Conservation (phyloP, 176 grass and related monocot species). For the Rhynchospora pubera region DNA sequence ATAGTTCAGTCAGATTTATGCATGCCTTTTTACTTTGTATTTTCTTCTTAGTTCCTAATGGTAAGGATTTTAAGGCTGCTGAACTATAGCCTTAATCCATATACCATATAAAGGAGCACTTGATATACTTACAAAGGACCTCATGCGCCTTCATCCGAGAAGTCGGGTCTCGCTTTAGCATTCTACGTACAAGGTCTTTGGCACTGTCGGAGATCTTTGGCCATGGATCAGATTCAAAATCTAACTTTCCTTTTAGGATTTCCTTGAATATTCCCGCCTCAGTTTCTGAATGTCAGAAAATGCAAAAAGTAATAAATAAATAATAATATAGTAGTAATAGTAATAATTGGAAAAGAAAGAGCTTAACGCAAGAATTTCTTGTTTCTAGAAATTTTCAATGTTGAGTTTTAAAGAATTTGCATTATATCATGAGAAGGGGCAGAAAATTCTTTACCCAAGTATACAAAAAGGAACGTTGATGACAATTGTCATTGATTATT, state of each 20-base stretch:
- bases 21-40: neutral
- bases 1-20: neutral
- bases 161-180: constrained; percentile 71
- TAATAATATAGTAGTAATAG: neutral
- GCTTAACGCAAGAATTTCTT: neutral
- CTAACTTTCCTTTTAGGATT: constrained; percentile 82
- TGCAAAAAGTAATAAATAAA: neutral
- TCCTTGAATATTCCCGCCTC: constrained; percentile 95
- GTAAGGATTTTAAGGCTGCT: neutral
- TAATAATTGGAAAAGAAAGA: neutral
- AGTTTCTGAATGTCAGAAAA: constrained; percentile 47
- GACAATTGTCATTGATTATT: neutral
- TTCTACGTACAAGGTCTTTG: constrained; percentile 88
- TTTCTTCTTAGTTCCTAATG: neutral
- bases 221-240: constrained; percentile 91
- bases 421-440: neutral
- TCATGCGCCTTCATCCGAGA: constrained; percentile 80
- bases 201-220: constrained; percentile 85
- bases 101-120: neutral
- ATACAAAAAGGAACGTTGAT: neutral
- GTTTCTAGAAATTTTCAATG: neutral
- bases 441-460: neutral
- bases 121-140: constrained; percentile 76
- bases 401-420: neutral
- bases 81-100: neutral